Base-by-base conservation (phyloP, 257 asterid species). In the Catharanthus roseus region DNA sequence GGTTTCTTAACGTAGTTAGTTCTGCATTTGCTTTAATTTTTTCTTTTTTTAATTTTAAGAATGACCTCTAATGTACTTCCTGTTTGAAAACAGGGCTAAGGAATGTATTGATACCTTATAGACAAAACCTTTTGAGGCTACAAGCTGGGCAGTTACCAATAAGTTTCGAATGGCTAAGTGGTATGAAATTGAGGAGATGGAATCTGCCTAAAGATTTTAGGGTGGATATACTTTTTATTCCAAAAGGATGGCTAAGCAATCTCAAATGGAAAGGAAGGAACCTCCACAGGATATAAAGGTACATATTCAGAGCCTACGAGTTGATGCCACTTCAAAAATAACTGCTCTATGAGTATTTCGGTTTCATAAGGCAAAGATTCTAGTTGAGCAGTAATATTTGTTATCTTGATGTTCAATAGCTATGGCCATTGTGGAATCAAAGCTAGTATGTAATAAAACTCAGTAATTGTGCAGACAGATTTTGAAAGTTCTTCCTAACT, bases 71-170 rank as follows among this genome's bases (percentile, higher is more conserved):
- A 57, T n/a, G 10, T 63, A 13, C 19, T 38, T 6, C 64, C 45
- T 10, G 33, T 15, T 19, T 58, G 9, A 73, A 72, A 83, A 87
- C 89, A 90, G 97, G 98, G 57, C 90, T 90, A 34, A 82, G 88
- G 84, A 88, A 83, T 72, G 69, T 92, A 50, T 67, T 92, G 78
- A 92, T 92, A 78, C 98, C 98, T 45, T 92, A 92, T 83, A 72
- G 98, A 65, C 83, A 85, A 62, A 85, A 82, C 73, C 93, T 92
- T 7, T 77, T 92, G 83, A 86, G 74, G 83, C 44, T 88, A 80
- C 97, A 85, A 69, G 71, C 86, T 0, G 81, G 77, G 70, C 85
- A 79, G 70, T 57, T 79, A 34, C 69, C 77, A 28, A 31, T 87
- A 61, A 82, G 86, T 47, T 84, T 85, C 12, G 80, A 77, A 68